These are phyloP conservation scores for Chaetothyriales sp. DNA, from an alignment of 2,329 filamentous ascomycete genomes.

Conservation along the genomic window DNA sequence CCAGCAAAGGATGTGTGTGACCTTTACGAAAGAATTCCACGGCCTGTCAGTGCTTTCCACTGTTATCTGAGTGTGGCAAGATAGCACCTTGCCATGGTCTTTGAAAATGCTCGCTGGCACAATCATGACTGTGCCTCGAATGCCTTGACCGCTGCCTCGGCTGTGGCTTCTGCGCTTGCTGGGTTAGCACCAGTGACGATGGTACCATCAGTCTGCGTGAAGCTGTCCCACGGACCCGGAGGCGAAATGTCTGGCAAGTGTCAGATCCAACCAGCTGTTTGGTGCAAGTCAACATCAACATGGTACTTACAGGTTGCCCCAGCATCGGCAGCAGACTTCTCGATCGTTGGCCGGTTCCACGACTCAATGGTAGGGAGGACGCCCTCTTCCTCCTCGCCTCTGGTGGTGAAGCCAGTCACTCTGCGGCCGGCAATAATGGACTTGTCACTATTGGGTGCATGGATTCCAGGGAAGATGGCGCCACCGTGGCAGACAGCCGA, in stretches of 20 bases:
- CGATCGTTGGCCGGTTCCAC: constrained; percentile 22
- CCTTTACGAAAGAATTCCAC: too few species aligned
- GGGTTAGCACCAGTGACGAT: constrained; percentile 25
- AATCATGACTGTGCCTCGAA: constrained; percentile 10
- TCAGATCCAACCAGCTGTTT: neutral
- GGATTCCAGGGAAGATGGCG: constrained; percentile 25
- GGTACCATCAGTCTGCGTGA: constrained; percentile 21
- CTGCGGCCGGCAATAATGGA: constrained; percentile 23
- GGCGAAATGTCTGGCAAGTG: constrained; percentile 2
- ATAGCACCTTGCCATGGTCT: neutral
- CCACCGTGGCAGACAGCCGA: constrained; percentile 26
- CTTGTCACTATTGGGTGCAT: constrained; percentile 20
- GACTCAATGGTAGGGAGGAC: constrained; percentile 22
- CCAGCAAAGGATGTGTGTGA: too few species aligned
- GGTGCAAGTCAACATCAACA: neutral
- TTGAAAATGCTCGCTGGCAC: neutral
- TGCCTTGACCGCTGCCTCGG: constrained; percentile 20
- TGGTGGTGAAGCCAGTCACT: constrained; percentile 27
- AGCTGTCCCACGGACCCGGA: constrained; percentile 12
- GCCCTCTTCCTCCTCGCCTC: constrained; percentile 23
- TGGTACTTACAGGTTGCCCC: constrained; percentile 22
- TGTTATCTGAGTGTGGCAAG: neutral
- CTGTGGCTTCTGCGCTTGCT: constrained; percentile 22
- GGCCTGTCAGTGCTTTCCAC: too few species aligned
- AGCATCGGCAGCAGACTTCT: constrained; percentile 18